Evolutionary conservation across 306 rosid species (phyloP), one percentile per base, ranked within the genome.

Genomic region (Malus fusca): DNA sequence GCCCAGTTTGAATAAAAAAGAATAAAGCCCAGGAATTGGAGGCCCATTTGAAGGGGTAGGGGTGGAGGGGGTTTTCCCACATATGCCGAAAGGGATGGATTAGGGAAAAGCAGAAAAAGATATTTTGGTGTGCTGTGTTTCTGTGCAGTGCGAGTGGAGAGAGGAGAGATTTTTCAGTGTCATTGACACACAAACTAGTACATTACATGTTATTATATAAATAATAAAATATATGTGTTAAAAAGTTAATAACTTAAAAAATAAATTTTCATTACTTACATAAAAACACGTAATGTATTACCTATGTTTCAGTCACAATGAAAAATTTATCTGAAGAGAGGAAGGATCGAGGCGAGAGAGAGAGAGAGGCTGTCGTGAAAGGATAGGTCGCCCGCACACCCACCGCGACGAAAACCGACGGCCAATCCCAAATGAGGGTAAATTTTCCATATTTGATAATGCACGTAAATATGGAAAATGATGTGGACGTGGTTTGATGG

Each of bases 151-250:
- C 13, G 0, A 13, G 19, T 33, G 37, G 35, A 33, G 6, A 33
- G 6, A 5, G 1, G 2, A 6, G 6, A 33, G 37, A 33, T 33
- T 33, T 33, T 33, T 33, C 1, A 33, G 0, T 33, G 37, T 33
- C 0, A 33, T 33, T 0, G 0, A 1, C 0, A 33, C 8, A 33
- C 3, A 0, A 1, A 33, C 0, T 33, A 33, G 1, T 33, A 33
- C 0, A 33, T 0, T 33, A 33, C 2, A 0, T 33, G 8, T 33
- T 5, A 33, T 0, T 33, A 33, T 33, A 33, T 33, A 33, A 5
- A 33, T 33, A 2, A 33, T 33, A 1, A 0, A 33, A 33, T 33
- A 33, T 33, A 0, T 5, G 2, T 5, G 0, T 33, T 6, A 33
- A 33, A 33, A 33, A 5, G 0, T 33, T 33, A 33, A 0, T 33